These are phyloP conservation scores for Trichoderma asperellum DNA, from an alignment of 2,329 filamentous ascomycete species.

Conservation along the genomic window DNA sequence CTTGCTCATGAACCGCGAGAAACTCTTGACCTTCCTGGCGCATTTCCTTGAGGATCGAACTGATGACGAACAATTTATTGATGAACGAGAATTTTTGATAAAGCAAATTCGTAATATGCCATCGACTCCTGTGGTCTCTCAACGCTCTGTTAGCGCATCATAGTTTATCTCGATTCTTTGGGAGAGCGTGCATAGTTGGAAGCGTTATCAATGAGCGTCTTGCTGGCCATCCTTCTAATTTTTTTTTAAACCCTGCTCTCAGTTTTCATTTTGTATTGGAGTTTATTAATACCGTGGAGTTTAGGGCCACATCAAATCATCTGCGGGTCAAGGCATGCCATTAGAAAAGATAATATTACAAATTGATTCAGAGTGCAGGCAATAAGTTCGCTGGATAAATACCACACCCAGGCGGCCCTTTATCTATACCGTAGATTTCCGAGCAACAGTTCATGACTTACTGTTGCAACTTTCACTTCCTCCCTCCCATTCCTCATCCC, in stretches of 20 bases:
- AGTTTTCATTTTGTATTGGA: constrained; percentile 13
- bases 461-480: background rate
- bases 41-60: constrained; percentile 93
- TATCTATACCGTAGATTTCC: constrained; percentile 5
- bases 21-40: constrained; percentile 84
- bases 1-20: constrained; percentile 92
- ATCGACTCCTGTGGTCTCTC: constrained; percentile 57
- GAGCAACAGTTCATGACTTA: constrained; percentile 20
- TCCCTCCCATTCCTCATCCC: background rate
- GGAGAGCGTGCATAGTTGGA: constrained; percentile 14
- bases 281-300: constrained; percentile 22
- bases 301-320: constrained; percentile 3
- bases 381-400: background rate
- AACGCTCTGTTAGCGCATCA: constrained; percentile 43
- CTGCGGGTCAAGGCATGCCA: constrained; percentile 8
- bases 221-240: constrained; percentile 1
- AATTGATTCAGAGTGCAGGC: constrained; percentile 9
- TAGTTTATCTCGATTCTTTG: constrained; percentile 11
- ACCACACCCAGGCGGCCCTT: background rate
- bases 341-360: constrained; percentile 19
- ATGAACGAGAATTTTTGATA: constrained; percentile 95
- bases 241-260: constrained; percentile 2
- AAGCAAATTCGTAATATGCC: constrained; percentile 83
- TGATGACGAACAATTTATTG: constrained; percentile 97
- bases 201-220: constrained; percentile 15